Percentiles rank a stretch among this genome's conserved stretches.
Conservation (phyloP, 495 filamentous ascomycete genomes). For the Aspergillus cristatus region DNA sequence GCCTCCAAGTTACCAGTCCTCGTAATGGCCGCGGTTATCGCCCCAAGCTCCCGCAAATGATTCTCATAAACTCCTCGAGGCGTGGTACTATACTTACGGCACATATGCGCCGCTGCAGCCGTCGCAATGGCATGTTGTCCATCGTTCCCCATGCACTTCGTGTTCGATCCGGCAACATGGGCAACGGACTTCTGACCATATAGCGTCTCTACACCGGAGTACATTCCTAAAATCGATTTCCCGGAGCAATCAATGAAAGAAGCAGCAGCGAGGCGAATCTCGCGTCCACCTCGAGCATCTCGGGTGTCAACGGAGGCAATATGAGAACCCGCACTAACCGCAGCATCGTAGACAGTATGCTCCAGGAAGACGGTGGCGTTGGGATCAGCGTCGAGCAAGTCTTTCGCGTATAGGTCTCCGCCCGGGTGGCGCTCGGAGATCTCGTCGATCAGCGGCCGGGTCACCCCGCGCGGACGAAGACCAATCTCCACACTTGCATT, state of each 20-base stretch:
- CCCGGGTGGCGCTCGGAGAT: neutral
- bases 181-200: neutral
- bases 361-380: neutral
- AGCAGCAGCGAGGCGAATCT: neutral
- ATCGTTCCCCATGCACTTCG: neutral
- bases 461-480: neutral
- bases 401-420: neutral
- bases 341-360: neutral
- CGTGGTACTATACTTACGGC: neutral
- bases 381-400: neutral
- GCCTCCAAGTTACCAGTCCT: neutral
- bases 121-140: slow-evolving; percentile 1
- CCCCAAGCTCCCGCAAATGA: neutral
- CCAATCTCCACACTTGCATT: slow-evolving; percentile 1
- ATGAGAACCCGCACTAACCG: neutral
- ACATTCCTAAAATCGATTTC: neutral
- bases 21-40: neutral
- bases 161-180: neutral
- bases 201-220: neutral
- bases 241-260: neutral
- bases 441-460: neutral
- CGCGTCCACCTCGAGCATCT: neutral
- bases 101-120: neutral
- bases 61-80: neutral
- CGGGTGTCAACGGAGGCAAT: neutral